Evolutionary conservation across 106 monocot species (phyloP), one percentile per base, ranked within the genome.

Genomic region (Xerophyta viscosa): DNA sequence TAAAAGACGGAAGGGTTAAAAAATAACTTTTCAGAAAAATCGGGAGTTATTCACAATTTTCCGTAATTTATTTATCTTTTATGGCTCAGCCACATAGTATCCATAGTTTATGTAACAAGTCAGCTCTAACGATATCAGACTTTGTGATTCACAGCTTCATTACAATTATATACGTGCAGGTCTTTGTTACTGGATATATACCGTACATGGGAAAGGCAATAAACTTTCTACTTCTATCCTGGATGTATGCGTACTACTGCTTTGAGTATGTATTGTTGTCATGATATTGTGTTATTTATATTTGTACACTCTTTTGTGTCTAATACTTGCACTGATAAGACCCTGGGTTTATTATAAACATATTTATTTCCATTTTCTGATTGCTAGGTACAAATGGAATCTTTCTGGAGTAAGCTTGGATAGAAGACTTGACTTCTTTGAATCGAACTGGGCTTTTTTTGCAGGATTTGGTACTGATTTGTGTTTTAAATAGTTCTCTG

Each of bases 381-480:
- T 37, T 25, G n/a, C 37, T 51, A 94, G 94, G 66, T 96, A 88
- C 61, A 96, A 96, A 70, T 96, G 96, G 96, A 96, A 89, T 71
- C 62, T 64, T 69, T 81, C 79, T 46, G 81, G 73, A 62, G 31
- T 85, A 52, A 85, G 68, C 50, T 77, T 96, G 50, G 79, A 85
- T 15, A 74, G 65, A 72, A 81, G 82, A 64, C 76, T 96, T 10
- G 75, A 85, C 20, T 85, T 96, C 61, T 96, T 96, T 69, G 85
- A 96, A 74, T 82, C 81, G 48, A 88, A 96, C 54, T 96, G 96
- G 96, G 72, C 96, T 30, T 96, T 96, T 37, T 96, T 96, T 69
- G 64, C 88, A 52, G 96, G 96, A 48, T 96, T 96, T 76, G 96
- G 96, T 96, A 88, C 48, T 56, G 23, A 39, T 53, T 48, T 20